Percentiles rank a stretch among this genome's conserved stretches.
phyloP scores from a whole-genome alignment of 176 grass and related monocot genomes.

The Saccharum spontaneum region DNA sequence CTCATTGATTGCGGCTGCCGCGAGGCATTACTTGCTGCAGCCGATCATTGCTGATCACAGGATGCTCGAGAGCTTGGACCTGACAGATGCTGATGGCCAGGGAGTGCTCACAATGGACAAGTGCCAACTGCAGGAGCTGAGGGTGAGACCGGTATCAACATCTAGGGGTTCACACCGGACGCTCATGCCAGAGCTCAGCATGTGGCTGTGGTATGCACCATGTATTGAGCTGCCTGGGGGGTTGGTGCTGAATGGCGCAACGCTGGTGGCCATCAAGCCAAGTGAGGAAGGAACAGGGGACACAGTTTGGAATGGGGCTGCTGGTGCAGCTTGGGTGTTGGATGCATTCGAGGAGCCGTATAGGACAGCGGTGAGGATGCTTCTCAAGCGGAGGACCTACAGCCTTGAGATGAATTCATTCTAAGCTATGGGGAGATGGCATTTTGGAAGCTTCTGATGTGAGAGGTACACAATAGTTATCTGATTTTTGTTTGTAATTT shows the following conservation, averaged over 20 bases:
- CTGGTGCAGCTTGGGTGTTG: slow-evolving; percentile 58
- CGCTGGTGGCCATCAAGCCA: slow-evolving; percentile 79
- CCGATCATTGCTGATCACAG: slow-evolving; percentile 71
- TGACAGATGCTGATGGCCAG: slow-evolving; percentile 79
- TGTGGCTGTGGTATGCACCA: slow-evolving; percentile 78
- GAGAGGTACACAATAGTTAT: slow-evolving; percentile 37
- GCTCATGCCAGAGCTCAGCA: slow-evolving; percentile 82
- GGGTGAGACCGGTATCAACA: slow-evolving; percentile 54
- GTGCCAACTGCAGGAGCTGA: slow-evolving; percentile 63
- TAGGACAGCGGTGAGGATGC: slow-evolving; percentile 59
- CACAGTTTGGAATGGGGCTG: background rate
- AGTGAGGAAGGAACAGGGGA: slow-evolving; percentile 57
- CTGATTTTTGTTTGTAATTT: slow-evolving; percentile 5
- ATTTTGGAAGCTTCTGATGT: slow-evolving; percentile 14
- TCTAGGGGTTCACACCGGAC: slow-evolving; percentile 68
- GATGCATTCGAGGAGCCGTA: slow-evolving; percentile 90
- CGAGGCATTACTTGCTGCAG: slow-evolving; percentile 80
- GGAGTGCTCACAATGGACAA: slow-evolving; percentile 84
- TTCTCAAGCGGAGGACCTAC: slow-evolving; percentile 73
- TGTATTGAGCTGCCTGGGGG: slow-evolving; percentile 70
- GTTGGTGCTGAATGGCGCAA: slow-evolving; percentile 74
- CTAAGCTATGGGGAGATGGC: slow-evolving; percentile 34
- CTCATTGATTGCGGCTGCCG: slow-evolving; percentile 74
- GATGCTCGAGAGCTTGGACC: slow-evolving; percentile 67
- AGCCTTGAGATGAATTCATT: slow-evolving; percentile 98